phyloP scores from a whole-genome alignment of 352 stramenopile genomes.

The Globisporangium cederbergense region DNA sequence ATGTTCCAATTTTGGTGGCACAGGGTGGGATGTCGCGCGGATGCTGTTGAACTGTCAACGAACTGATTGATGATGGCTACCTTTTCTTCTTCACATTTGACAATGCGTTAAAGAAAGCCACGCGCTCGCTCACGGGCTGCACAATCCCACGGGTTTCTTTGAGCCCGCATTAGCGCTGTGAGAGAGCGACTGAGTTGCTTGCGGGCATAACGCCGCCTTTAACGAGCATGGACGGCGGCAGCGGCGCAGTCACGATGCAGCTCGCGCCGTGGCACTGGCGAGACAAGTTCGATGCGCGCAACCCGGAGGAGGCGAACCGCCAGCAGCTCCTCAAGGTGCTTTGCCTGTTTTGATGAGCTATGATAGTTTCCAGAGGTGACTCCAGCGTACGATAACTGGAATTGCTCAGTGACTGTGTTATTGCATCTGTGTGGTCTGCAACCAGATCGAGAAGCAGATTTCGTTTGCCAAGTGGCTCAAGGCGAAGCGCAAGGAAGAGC shows the following conservation, averaged over 20 bases:
- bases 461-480: constrained; percentile 46
- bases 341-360: neutral
- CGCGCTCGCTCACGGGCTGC: no score
- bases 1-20: no score
- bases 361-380: no score
- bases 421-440: neutral
- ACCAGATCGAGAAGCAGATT: constrained; percentile 43
- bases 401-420: neutral
- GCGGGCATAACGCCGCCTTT: neutral
- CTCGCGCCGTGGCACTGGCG: constrained; percentile 59
- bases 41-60: no score
- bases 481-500: constrained; percentile 21
- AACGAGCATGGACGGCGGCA: neutral
- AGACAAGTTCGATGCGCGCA: constrained; percentile 37
- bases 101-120: no score
- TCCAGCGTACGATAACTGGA: no score
- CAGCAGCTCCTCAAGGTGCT: constrained; percentile 48
- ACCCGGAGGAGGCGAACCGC: constrained; percentile 39
- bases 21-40: no score
- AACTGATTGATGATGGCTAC: neutral
- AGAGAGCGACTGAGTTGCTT: neutral
- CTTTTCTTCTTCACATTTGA: neutral
- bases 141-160: no score
- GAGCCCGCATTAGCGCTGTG: neutral
- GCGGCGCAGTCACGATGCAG: constrained; percentile 4